Evolutionary conservation across 1,284 basidiomycete genomes (phyloP).

Genomic region (Apiotrichum gamsii): DNA sequence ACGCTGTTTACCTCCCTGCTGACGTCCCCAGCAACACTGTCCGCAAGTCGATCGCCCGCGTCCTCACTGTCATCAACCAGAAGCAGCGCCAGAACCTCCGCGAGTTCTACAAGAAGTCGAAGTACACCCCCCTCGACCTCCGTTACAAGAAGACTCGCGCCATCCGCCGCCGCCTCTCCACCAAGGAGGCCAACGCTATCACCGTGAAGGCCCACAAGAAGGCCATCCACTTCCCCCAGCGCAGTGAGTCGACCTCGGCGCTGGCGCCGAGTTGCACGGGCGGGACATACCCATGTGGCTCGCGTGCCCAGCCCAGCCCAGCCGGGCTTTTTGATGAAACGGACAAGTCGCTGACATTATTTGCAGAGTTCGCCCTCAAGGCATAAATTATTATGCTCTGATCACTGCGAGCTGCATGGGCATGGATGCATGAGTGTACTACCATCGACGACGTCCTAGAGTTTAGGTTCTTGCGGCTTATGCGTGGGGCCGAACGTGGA

Average conservation of each 20-base stretch:
- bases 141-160: slow-evolving; percentile 98
- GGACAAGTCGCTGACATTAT: background rate
- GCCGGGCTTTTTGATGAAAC: no score
- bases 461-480: no score
- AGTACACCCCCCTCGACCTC: slow-evolving; percentile 87
- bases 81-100: slow-evolving; percentile 95
- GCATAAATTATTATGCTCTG: slow-evolving; percentile 24
- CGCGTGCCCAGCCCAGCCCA: no score
- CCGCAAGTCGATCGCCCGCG: slow-evolving; percentile 98
- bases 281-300: no score
- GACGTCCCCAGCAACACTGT: slow-evolving; percentile 67
- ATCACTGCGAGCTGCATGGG: slow-evolving; percentile 10
- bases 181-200: slow-evolving; percentile 73
- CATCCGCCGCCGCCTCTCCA: slow-evolving; percentile 90
- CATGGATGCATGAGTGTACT: slow-evolving; percentile 33
- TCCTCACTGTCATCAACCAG: slow-evolving; percentile 97
- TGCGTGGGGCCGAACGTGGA: no score
- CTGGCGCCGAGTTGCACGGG: no score
- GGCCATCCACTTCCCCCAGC: slow-evolving; percentile 79
- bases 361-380: slow-evolving; percentile 46
- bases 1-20: slow-evolving; percentile 6
- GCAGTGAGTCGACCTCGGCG: slow-evolving; percentile 36
- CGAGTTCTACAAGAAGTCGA: slow-evolving; percentile 95
- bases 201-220: slow-evolving; percentile 90
- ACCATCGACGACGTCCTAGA: slow-evolving; percentile 13